Evolutionary conservation across 768 basidiomycete species (phyloP), one percentile per base, ranked within the genome.

Genomic region (Amanita pseudoporphyria): DNA sequence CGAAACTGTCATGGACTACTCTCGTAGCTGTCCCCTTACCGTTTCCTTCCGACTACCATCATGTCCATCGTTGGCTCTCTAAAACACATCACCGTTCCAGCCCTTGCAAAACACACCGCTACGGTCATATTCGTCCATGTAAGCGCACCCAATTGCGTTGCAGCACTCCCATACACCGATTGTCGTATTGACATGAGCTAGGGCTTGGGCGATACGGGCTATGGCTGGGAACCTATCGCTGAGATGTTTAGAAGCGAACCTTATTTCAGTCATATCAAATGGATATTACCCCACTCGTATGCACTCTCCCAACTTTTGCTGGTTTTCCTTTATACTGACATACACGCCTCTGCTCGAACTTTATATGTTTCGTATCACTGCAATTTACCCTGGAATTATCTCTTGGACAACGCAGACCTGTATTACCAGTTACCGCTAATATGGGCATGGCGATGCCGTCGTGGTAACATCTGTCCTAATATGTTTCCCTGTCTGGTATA

Each of bases 111-210:
- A 54, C 92, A 95, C 64, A 82, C 87, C 6, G 87, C 89, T 6
- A 92, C 89, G 0, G 79, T 95, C 54, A 84, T 95, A 58, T 91
- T 95, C 63, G 67, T 91, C 35, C 93, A 96, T 74, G 91, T 91
- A 63, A 58, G 85, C 47, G 10, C 39, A 46, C 47, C 19, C 45
- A 12, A 16, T 43, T 36, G n/a, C n/a, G n/a, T 13, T 49, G 48
- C 32, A 13, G 10, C 48, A 51, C 37, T 16, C 26, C 26, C 26
- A 28, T 28, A 28, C 7, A 7, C 7, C 7, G 4, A 28, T 24
- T 54, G 41, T 35, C 40, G 10, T 28, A n/a, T 35, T 36, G 9
- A 49, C 43, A 10, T 42, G 16, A 37, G 52, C 33, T 58, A 89
- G 85, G 86, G 88, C 24, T 69, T 90, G 36, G 87, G 88, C 18